A percentile compares a stretch with the other conserved stretches of the same genome.
These are phyloP conservation scores for Colletotrichum sp. DNA, from an alignment of 2,329 filamentous ascomycete species.

Conservation along the genomic window DNA sequence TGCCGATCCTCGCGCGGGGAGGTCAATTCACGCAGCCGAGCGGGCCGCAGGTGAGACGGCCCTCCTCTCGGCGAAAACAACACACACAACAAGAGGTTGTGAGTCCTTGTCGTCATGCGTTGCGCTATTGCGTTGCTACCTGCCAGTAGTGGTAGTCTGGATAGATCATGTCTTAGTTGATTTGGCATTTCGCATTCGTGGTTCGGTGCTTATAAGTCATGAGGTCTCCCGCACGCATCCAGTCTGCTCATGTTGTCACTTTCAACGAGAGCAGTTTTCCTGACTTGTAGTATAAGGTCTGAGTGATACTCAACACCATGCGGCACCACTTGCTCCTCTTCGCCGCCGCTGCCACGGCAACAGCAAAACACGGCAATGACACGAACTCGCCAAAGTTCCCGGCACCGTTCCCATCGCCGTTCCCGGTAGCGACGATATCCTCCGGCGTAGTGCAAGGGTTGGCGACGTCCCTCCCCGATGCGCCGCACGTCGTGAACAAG, in stretches of 20 bases:
- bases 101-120: not conserved
- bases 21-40: not conserved
- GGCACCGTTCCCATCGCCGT: not conserved
- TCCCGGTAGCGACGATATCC: not conserved
- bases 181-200: not conserved
- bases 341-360: not conserved
- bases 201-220: not conserved
- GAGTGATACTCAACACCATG: not conserved
- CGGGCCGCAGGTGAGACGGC: not conserved
- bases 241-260: not conserved
- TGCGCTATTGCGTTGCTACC: not conserved
- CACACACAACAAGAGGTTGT: not conserved
- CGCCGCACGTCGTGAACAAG: slow-evolving; percentile 31
- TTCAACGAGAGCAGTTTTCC: not conserved
- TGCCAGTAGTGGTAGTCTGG: not conserved
- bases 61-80: not conserved
- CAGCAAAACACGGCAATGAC: not conserved
- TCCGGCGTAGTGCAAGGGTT: not conserved
- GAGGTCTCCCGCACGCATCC: not conserved
- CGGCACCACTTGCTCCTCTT: not conserved
- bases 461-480: not conserved
- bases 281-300: not conserved
- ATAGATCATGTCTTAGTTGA: not conserved
- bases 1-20: not conserved
- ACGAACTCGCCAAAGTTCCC: not conserved